A percentile compares a stretch with the other conserved stretches of the same genome.
Evolutionary conservation across 768 basidiomycete species (phyloP).

Genomic region (Trametopsis cervina): DNA sequence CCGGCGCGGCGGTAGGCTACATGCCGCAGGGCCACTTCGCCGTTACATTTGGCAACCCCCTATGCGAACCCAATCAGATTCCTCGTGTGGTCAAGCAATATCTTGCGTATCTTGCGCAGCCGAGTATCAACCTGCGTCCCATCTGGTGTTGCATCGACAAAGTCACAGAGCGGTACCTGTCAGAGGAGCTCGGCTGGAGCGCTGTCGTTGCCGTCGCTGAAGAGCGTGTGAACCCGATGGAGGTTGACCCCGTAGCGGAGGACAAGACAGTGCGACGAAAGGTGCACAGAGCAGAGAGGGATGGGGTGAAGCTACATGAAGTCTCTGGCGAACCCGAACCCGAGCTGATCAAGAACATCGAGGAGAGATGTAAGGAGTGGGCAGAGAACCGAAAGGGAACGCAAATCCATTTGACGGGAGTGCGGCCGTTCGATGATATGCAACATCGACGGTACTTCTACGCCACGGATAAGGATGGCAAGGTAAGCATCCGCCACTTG

Average conservation of each 20-base stretch:
- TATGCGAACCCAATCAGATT: constrained; percentile 33
- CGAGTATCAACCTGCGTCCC: constrained; percentile 39
- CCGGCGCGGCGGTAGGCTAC: constrained; percentile 58
- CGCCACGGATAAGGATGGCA: constrained; percentile 31
- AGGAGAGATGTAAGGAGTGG: constrained; percentile 52
- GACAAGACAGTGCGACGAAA: constrained; percentile 61
- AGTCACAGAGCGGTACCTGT: constrained; percentile 44
- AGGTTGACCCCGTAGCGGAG: constrained; percentile 40
- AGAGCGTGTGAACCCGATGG: constrained; percentile 39
- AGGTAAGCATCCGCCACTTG: constrained; percentile 19
- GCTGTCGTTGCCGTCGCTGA: constrained; percentile 59
- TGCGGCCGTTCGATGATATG: constrained; percentile 32
- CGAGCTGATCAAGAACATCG: constrained; percentile 40
- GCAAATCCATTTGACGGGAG: constrained; percentile 44
- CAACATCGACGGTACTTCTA: constrained; percentile 35
- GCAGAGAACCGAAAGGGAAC: constrained; percentile 43
- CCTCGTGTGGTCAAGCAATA: constrained; percentile 41
- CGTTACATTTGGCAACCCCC: constrained; percentile 61
- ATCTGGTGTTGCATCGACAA: constrained; percentile 57
- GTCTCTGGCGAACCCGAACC: constrained; percentile 34
- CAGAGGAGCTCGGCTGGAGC: constrained; percentile 47
- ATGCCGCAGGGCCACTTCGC: constrained; percentile 44
- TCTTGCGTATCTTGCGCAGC: constrained; percentile 32
- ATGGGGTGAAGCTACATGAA: constrained; percentile 42
- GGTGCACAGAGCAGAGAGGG: constrained; percentile 48